Conservation (phyloP, 208 protist species). For the Trichomonas gallinae region DNA sequence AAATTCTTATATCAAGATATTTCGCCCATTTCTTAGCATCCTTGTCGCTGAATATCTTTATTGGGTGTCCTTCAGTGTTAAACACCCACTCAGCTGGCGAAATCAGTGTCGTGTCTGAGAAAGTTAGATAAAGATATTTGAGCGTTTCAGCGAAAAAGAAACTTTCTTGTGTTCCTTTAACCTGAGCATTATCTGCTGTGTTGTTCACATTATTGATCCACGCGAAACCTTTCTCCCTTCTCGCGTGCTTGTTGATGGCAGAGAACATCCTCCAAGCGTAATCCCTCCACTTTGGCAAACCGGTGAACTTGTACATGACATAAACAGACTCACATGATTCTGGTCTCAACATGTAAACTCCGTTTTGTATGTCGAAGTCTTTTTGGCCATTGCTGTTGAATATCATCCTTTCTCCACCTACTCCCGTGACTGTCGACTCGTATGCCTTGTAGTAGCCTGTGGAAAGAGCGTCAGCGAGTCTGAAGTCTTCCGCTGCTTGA, state of each 20-base stretch:
- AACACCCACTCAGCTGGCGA: constrained; percentile 65
- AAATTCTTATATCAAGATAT: too few relatives aligned
- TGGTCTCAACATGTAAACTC: constrained; percentile 39
- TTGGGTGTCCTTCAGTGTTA: constrained; percentile 67
- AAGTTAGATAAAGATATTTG: constrained; percentile 69
- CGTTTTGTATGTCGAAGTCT: neutral
- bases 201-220: constrained; percentile 34
- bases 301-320: constrained; percentile 38
- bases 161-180: constrained; percentile 52
- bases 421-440: neutral
- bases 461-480: neutral
- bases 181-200: neutral
- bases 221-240: constrained; percentile 36
- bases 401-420: neutral
- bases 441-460: too few relatives aligned
- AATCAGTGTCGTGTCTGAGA: constrained; percentile 45
- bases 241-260: constrained; percentile 45
- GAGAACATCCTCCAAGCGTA: constrained; percentile 57
- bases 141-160: constrained; percentile 71
- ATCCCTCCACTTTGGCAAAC: constrained; percentile 54
- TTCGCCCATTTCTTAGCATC: constrained; percentile 15
- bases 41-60: constrained; percentile 34
- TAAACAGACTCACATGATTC: constrained; percentile 39
- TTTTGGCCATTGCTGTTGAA: neutral
- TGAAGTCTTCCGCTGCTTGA: neutral